phyloP scores from a whole-genome alignment of 2,329 filamentous ascomycete species.

The Stachybotrys chlorohalonatus region DNA sequence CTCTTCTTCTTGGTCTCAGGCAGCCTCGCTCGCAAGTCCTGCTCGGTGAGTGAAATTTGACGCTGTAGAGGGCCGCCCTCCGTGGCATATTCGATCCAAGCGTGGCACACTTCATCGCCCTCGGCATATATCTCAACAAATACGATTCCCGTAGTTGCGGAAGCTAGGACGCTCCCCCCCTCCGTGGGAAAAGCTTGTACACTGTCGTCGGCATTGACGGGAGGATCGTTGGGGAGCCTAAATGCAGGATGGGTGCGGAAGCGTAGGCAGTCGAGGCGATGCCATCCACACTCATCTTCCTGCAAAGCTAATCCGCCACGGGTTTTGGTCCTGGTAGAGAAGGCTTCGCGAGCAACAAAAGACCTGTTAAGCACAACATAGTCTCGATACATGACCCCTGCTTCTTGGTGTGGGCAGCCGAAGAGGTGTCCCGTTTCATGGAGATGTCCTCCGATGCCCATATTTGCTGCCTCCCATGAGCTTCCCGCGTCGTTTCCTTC shows the following conservation, averaged over 20 bases:
- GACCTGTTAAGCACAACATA: constrained; percentile 78
- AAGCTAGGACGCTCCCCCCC: constrained; percentile 64
- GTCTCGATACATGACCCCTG: constrained; percentile 85
- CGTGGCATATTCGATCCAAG: constrained; percentile 72
- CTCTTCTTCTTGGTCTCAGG: constrained; percentile 65
- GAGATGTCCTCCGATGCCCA: constrained; percentile 86
- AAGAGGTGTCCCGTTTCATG: constrained; percentile 88
- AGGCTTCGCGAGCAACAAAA: constrained; percentile 74
- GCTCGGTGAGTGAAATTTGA: constrained; percentile 66
- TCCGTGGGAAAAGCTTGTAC: constrained; percentile 84
- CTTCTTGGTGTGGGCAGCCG: constrained; percentile 82
- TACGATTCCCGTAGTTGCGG: constrained; percentile 71
- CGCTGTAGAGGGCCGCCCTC: constrained; percentile 55
- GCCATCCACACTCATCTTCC: constrained; percentile 84
- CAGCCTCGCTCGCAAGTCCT: constrained; percentile 60
- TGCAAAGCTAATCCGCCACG: constrained; percentile 68
- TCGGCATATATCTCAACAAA: constrained; percentile 77
- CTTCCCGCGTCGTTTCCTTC: constrained; percentile 81
- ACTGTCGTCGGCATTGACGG: constrained; percentile 57
- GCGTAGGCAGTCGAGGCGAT: constrained; percentile 77
- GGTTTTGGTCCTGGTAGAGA: constrained; percentile 76
- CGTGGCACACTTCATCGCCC: constrained; percentile 70
- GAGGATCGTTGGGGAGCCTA: constrained; percentile 66
- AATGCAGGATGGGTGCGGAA: constrained; percentile 91
- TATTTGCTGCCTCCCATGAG: constrained; percentile 91